A percentile compares a stretch with the other conserved stretches of the same genome.
phyloP scores from a whole-genome alignment of 164 flowering plant genomes.

The Chloranthus sessilifolius region DNA sequence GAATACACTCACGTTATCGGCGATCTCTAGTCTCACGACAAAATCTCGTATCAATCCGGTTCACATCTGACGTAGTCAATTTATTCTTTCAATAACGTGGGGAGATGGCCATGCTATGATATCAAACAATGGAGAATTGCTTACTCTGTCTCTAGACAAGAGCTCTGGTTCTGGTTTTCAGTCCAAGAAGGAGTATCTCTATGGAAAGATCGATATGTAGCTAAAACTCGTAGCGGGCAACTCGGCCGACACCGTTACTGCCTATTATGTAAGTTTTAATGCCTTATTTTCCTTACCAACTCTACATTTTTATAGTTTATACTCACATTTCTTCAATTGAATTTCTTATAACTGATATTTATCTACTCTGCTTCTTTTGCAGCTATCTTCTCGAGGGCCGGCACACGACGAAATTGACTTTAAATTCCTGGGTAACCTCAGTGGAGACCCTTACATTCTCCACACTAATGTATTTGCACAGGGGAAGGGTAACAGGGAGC shows the following conservation, averaged over 20 bases:
- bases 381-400: constrained; percentile 18
- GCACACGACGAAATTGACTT: constrained; percentile 24
- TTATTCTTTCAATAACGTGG: constrained; percentile 18
- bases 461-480: constrained; percentile 26
- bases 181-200: constrained; percentile 19
- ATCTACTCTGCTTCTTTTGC: neutral
- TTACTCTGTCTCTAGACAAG: constrained; percentile 16
- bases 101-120: constrained; percentile 21
- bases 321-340: too few relatives aligned
- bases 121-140: constrained; percentile 22
- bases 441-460: constrained; percentile 21
- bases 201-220: constrained; percentile 17
- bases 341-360: neutral
- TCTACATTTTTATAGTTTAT: neutral
- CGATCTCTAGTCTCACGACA: too few relatives aligned
- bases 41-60: too few relatives aligned
- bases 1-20: too few relatives aligned
- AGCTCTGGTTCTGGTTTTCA: constrained; percentile 18
- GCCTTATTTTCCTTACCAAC: neutral
- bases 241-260: constrained; percentile 23
- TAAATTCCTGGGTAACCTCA: constrained; percentile 23
- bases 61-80: too few relatives aligned
- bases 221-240: constrained; percentile 21
- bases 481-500: constrained; percentile 24
- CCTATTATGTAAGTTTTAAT: constrained; percentile 20